These are phyloP conservation scores for Thelonectria rubi DNA, from an alignment of 2,329 filamentous ascomycete genomes.

Conservation along the genomic window DNA sequence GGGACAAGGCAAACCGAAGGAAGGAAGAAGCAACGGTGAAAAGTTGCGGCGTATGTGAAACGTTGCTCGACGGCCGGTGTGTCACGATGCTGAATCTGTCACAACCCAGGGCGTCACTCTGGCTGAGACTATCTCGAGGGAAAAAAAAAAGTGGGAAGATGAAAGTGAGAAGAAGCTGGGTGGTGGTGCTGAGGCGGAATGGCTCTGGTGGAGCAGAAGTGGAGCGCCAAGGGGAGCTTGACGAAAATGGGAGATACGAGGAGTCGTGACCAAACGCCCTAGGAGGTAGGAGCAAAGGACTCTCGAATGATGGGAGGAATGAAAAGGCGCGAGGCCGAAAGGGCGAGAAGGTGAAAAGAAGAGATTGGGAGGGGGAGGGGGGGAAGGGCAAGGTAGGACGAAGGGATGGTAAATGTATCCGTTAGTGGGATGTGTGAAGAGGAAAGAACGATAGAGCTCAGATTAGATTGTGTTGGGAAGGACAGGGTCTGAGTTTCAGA, in stretches of 20 bases:
- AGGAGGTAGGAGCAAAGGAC: neutral
- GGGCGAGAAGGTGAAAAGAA: neutral
- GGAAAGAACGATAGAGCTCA: neutral
- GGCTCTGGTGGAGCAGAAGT: slow-evolving; percentile 17
- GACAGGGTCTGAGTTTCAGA: slow-evolving; percentile 7
- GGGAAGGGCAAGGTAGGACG: slow-evolving; percentile 10
- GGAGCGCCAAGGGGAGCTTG: slow-evolving; percentile 28
- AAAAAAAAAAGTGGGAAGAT: slow-evolving; percentile 12
- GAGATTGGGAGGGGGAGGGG: no score
- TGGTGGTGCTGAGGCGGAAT: slow-evolving; percentile 29
- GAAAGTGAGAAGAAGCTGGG: slow-evolving; percentile 25
- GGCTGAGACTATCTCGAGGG: slow-evolving; percentile 12
- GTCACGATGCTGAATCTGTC: slow-evolving; percentile 20
- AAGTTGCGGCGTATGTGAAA: slow-evolving; percentile 22
- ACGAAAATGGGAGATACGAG: slow-evolving; percentile 29
- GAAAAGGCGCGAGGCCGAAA: neutral
- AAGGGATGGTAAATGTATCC: slow-evolving; percentile 19
- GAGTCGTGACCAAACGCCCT: neutral
- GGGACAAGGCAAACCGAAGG: neutral
- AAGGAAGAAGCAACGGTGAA: slow-evolving; percentile 10
- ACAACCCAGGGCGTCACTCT: slow-evolving; percentile 24
- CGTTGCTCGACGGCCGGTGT: slow-evolving; percentile 31
- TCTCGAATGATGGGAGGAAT: neutral
- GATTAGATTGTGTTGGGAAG: slow-evolving; percentile 18
- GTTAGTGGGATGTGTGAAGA: slow-evolving; percentile 3